Conservation (phyloP, 2,329 filamentous ascomycete species). For the Aspergillus uvarum region DNA sequence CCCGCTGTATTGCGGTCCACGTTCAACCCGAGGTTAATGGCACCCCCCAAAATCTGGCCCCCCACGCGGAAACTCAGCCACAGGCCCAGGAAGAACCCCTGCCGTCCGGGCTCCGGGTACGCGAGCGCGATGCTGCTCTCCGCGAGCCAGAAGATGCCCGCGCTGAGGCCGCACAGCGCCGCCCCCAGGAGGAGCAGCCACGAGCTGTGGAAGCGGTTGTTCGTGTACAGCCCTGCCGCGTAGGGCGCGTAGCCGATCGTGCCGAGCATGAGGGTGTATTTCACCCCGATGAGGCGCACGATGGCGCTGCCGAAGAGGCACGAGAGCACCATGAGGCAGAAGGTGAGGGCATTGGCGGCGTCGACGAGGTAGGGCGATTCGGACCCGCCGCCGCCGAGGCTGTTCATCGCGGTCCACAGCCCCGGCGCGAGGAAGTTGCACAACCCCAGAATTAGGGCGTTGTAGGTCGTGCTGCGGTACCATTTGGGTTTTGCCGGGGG, state of each 20-base stretch:
- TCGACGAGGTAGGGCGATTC: conserved; percentile 67
- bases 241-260: conserved; percentile 71
- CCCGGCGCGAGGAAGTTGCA: conserved; percentile 70
- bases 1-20: conserved; percentile 57
- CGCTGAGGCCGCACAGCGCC: conserved; percentile 67
- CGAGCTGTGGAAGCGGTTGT: conserved; percentile 67
- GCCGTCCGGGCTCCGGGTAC: conserved; percentile 69
- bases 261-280: conserved; percentile 68
- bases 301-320: conserved; percentile 65
- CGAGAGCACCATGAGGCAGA: conserved; percentile 70
- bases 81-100: conserved; percentile 64
- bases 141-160: conserved; percentile 73
- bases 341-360: conserved; percentile 68
- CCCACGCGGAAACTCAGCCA: conserved; percentile 64
- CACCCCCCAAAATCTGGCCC: conserved; percentile 70
- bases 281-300: conserved; percentile 68
- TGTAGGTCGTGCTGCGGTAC: conserved; percentile 71
- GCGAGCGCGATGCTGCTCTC: conserved; percentile 71
- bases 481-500: conserved; percentile 54
- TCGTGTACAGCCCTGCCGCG: conserved; percentile 69
- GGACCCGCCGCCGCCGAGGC: conserved; percentile 67
- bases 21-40: conserved; percentile 69
- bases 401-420: conserved; percentile 74
- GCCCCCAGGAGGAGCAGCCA: conserved; percentile 70
- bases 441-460: conserved; percentile 68